Evolutionary conservation across 768 basidiomycete genomes (phyloP).

Genomic region (Mycena rosella): DNA sequence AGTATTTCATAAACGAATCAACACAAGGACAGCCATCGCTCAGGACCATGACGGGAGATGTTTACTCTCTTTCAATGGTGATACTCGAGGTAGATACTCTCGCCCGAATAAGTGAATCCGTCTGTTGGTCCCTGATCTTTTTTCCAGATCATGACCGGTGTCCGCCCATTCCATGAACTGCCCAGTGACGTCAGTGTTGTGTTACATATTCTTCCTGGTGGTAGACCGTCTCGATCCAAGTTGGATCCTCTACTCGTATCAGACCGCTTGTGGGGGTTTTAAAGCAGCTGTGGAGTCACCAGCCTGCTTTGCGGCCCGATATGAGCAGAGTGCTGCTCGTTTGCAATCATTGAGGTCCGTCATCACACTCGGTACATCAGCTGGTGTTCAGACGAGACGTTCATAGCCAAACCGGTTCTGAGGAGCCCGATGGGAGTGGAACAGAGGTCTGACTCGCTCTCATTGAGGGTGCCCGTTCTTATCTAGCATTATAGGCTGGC

Average conservation of each 20-base stretch:
- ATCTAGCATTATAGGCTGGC: no score
- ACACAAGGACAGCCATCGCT: neutral
- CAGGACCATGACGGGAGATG: slow-evolving; percentile 9
- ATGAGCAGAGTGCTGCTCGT: no score
- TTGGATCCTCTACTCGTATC: neutral
- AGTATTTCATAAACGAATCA: slow-evolving; percentile 33
- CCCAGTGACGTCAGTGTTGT: slow-evolving; percentile 11
- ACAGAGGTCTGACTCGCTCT: no score
- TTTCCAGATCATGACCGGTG: slow-evolving; percentile 23
- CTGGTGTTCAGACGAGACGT: no score
- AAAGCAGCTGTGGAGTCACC: slow-evolving; percentile 11
- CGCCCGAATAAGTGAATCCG: neutral
- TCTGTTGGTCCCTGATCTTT: neutral
- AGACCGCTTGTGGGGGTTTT: slow-evolving; percentile 11
- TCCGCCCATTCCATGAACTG: slow-evolving; percentile 27
- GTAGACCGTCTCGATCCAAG: neutral
- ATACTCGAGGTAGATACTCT: slow-evolving; percentile 21
- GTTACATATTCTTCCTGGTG: slow-evolving; percentile 19
- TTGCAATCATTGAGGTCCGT: no score
- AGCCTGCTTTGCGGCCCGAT: neutral
- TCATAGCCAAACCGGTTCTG: no score
- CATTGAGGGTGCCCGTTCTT: no score
- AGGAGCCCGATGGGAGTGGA: no score
- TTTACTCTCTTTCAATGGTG: slow-evolving; percentile 34
- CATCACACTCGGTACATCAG: no score